Base-by-base conservation (phyloP, 1,139 yeast genomes). In the Suhomyces choctaworum region DNA sequence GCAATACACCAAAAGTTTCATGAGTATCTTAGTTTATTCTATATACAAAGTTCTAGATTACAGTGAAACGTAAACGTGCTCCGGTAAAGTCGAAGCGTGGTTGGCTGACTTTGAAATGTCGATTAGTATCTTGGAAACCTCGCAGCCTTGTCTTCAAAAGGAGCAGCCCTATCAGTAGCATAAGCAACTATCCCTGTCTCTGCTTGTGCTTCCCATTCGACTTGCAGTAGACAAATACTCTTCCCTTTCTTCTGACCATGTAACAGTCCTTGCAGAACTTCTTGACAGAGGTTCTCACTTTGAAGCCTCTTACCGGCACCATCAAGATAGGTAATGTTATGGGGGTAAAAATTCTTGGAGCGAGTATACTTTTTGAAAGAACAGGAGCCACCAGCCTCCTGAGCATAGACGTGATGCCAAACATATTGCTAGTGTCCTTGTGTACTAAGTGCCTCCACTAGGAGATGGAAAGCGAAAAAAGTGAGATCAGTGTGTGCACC, bases 191-290 rank as follows among this genome's bases (percentile, higher is more conserved):
- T 47, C 96, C 96, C 65, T 90, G 97, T 65, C 97, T 87, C 64
- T 92, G 98, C 66, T 92, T 92, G 64, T 92, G 98, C 64, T 88
- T 88, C 45, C 90, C 89, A 60, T 89, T 88, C 30, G 92, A 71
- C 60, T 90, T 90, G 70, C 97, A 92, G 59, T 86, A 84, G 25
- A 90, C 96, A 50, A 86, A 89, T 16, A 89, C 94, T 54, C 95
- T 74, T 23, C 97, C 97, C 65, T 89, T 90, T 65, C 97, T 81
- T 64, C 94, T 83, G 11, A 92, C 96, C 65, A 87, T 75, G 58
- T 89, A 90, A 60, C 98, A 92, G 57, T 88, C 94, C 34, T 82
- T 74, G 62, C 97, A 92, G 62, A 87, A 83, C 69, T 85, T 89
- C 70, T 89, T 89, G 39, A 92, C 95, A 1, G 97, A 78, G 4